Evolutionary conservation across 495 filamentous ascomycete species (phyloP), one percentile per base, ranked within the genome.

Genomic region (Jackrogersella multiformis): DNA sequence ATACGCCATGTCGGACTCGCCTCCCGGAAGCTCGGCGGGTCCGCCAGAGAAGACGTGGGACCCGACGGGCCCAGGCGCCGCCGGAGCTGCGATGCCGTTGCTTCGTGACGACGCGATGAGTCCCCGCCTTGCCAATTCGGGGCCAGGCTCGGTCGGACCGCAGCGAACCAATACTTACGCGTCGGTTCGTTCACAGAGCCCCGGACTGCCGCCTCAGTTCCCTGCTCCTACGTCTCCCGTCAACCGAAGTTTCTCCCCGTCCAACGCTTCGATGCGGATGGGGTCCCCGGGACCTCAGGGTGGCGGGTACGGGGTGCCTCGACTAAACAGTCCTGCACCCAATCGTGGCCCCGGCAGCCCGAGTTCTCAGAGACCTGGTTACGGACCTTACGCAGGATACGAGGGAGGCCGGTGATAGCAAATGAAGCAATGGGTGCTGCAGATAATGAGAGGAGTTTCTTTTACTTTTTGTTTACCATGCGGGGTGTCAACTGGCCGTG

Each of bases 1-100:
- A 41, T 75, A 78, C 68, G 77, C 73, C 56, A 51, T 81, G 1
- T 65, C 75, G 15, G 64, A 72, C 30, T 77, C 79, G 5, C 79
- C 79, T 13, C 68, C 69, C 4, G 66, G 72, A 56, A 72, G 69
- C 48, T 70, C 61, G 20, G 66, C 71, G 12, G 71, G 71, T 0
- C 66, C 55, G 2, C 60, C 68, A 0, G 68, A 74, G 26, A 72
- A 66, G 30, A 41, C 56, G 0, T 75, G 73, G 73, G 79, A 70
- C 23, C 72, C 71, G 0, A 75, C 62, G 2, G 61, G 63, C 20
- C 63, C 72, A 0, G 75, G 65, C n/a, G 65, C 58, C 5, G 66
- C 71, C 48, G 61, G 64, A 9, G 75, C 71, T 45, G 73, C 74
- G 15, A 71, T 75, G 68, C 74, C 76, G 0, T 68, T 77, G 0